Evolutionary conservation across 352 stramenopile genomes (phyloP), one percentile per base, ranked within the genome.

Genomic region (Globisporangium barbulae): DNA sequence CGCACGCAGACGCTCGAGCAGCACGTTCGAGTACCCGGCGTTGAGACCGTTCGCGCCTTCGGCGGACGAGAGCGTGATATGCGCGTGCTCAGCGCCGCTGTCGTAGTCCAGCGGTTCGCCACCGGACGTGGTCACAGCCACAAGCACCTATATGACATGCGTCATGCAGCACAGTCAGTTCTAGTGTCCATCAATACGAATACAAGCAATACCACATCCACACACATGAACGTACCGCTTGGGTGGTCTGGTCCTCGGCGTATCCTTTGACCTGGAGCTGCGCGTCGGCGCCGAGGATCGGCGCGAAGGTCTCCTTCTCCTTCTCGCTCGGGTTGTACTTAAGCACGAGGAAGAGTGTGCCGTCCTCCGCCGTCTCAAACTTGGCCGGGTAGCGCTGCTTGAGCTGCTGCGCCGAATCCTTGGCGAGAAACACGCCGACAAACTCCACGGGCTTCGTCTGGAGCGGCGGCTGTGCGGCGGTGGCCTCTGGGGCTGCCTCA

Each of bases 291-390:
- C 85, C 85, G 25, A 92, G 50, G 57, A 94, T 81, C 35, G 83
- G 85, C 33, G 77, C 78, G 59, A 94, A 94, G 33, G 78, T 72
- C 42, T 91, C 77, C 52, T 89, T 79, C 71, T 94, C 85, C 53
- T 88, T 61, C 17, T 69, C 73, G 7, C 76, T 85, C 49, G 85
- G 85, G 67, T 93, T 85, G 68, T 81, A 91, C 65, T 88, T 89
- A 69, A 94, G 79, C 60, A 91, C 81, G 30, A 91, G 72, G 42
- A 90, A 88, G 5, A 91, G 68, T 49, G 66, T 76, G 48, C 79
- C 71, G 10, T 68, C 72, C 10, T 59, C 56, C 1, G 48, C 56
- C 3, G 49, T 62, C 35, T 55, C 59, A 48, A 88, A 88, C 64
- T 86, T 85, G 70, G 71, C 55, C 19, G 81, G 81, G 69, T 85